These are phyloP conservation scores for Magnolia sinica DNA, from an alignment of 164 flowering plant genomes.

Conservation along the genomic window DNA sequence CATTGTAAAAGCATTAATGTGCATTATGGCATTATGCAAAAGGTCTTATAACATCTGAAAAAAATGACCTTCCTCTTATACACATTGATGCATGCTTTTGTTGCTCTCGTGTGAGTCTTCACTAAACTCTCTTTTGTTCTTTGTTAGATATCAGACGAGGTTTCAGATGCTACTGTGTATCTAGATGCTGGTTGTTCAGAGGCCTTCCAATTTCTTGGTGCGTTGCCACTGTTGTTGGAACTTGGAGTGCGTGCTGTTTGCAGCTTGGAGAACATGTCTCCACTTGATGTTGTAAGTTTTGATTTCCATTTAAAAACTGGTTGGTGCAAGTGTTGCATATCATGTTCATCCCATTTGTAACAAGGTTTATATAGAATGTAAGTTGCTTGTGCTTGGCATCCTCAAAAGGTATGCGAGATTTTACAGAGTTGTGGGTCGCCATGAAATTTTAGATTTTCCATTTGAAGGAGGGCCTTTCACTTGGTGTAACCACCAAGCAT, in stretches of 20 bases:
- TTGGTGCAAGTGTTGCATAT: background rate
- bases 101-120: background rate
- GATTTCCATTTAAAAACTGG: background rate
- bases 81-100: too few relatives aligned
- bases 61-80: background rate
- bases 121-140: conserved; percentile 8
- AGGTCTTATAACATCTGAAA: background rate
- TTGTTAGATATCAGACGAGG: conserved; percentile 67
- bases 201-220: conserved; percentile 82
- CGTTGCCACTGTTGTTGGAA: conserved; percentile 63
- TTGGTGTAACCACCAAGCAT: too few relatives aligned
- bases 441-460: background rate
- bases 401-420: background rate
- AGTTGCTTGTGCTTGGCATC: background rate
- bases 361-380: background rate
- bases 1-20: background rate
- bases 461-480: too few relatives aligned
- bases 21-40: background rate
- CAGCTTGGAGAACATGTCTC: conserved; percentile 68
- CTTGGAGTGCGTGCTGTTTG: conserved; percentile 77
- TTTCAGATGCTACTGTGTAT: conserved; percentile 68
- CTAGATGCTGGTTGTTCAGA: conserved; percentile 92
- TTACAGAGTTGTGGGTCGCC: background rate
- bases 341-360: background rate
- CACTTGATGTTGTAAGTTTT: conserved; percentile 63